Evolutionary conservation across 768 basidiomycete species (phyloP).

Genomic region (Thelephora aurantiotincta): DNA sequence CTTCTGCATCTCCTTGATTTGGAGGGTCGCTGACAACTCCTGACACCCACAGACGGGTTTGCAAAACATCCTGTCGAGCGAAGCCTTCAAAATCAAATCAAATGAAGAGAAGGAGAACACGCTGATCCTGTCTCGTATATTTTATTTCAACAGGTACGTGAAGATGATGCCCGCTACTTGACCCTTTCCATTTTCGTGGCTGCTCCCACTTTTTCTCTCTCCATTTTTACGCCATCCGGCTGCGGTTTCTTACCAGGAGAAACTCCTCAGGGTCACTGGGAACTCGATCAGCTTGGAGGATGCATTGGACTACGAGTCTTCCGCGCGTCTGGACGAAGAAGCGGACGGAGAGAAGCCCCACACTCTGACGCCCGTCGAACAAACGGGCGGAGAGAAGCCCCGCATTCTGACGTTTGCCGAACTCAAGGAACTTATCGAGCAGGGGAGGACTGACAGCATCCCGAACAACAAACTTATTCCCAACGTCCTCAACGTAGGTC

Average conservation of each 20-base stretch:
- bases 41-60: conserved; percentile 50
- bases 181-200: background rate
- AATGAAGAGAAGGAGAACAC: conserved; percentile 31
- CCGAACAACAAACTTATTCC: conserved; percentile 70
- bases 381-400: conserved; percentile 8
- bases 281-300: conserved; percentile 17
- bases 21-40: background rate
- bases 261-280: conserved; percentile 18
- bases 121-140: conserved; percentile 41
- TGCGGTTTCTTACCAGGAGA: no score
- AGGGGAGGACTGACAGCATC: conserved; percentile 57
- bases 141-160: conserved; percentile 56
- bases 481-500: conserved; percentile 45
- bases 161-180: no score
- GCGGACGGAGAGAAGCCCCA: conserved; percentile 14
- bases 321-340: background rate
- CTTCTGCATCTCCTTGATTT: background rate
- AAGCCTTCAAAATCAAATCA: conserved; percentile 20
- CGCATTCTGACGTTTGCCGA: conserved; percentile 49
- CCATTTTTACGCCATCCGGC: no score
- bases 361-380: conserved; percentile 39
- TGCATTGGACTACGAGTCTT: conserved; percentile 1
- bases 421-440: conserved; percentile 54
- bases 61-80: conserved; percentile 34
- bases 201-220: background rate